These are phyloP conservation scores for Triticum timopheevii DNA, from an alignment of 176 grass and related monocot species.

Conservation along the genomic window DNA sequence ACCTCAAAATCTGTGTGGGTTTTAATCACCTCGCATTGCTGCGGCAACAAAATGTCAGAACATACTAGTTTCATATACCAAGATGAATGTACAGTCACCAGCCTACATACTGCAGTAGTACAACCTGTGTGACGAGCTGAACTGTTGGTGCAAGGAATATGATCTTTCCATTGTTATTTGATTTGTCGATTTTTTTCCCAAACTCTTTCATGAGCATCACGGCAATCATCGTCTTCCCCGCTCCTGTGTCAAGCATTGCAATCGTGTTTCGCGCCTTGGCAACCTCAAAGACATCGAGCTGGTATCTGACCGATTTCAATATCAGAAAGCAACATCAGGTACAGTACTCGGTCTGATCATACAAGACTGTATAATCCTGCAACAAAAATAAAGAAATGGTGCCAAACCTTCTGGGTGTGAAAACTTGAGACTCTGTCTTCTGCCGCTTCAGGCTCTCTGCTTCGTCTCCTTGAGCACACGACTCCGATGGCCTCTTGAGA, in stretches of 20 bases:
- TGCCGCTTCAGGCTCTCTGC: slow-evolving; percentile 5
- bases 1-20: slow-evolving; percentile 65
- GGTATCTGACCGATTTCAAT: slow-evolving; percentile 52
- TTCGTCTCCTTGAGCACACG: slow-evolving; percentile 18
- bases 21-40: slow-evolving; percentile 88
- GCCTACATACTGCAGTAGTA: background rate
- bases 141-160: slow-evolving; percentile 86
- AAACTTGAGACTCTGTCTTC: slow-evolving; percentile 26
- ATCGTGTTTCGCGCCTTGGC: slow-evolving; percentile 71
- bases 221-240: slow-evolving; percentile 89
- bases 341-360: background rate
- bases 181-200: slow-evolving; percentile 30
- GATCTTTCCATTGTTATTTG: slow-evolving; percentile 43
- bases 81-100: background rate
- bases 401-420: slow-evolving; percentile 46
- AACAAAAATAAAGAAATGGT: background rate
- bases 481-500: slow-evolving; percentile 33
- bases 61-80: background rate
- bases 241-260: slow-evolving; percentile 74
- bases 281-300: slow-evolving; percentile 73
- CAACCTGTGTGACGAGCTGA: slow-evolving; percentile 73
- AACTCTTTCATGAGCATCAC: slow-evolving; percentile 84
- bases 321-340: slow-evolving; percentile 3
- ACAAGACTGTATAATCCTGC: background rate
- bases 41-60: slow-evolving; percentile 22